Percentiles rank a stretch among this genome's conserved stretches.
Conservation (phyloP, 352 stramenopile genomes). For the Phytophthora podocarpi region DNA sequence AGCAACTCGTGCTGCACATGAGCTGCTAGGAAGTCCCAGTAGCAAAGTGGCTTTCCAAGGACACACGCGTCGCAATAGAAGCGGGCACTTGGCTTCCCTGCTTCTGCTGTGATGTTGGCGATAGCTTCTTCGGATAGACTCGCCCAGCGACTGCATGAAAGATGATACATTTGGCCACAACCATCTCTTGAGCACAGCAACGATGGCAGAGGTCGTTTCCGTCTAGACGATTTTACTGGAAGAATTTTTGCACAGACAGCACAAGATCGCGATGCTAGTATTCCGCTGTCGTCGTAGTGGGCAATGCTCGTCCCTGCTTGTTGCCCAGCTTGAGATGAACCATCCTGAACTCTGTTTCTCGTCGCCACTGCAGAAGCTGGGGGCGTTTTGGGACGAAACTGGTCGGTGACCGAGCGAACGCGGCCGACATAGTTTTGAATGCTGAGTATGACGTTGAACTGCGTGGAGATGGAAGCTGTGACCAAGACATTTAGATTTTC, state of each 20-base stretch:
- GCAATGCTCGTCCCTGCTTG: slow-evolving; percentile 39
- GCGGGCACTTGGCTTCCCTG: slow-evolving; percentile 11
- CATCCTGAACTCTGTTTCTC: slow-evolving; percentile 2
- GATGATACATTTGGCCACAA: slow-evolving; percentile 67
- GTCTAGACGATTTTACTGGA: slow-evolving; percentile 34
- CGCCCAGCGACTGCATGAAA: slow-evolving; percentile 72
- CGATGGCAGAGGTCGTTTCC: slow-evolving; percentile 20
- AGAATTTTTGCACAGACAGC: slow-evolving; percentile 57
- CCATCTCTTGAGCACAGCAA: slow-evolving; percentile 53
- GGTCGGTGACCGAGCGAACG: slow-evolving; percentile 43
- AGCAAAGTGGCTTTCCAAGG: slow-evolving; percentile 40
- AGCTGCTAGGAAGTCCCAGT: slow-evolving; percentile 71
- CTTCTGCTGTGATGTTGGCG: slow-evolving; percentile 1
- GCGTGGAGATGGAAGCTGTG: slow-evolving; percentile 46
- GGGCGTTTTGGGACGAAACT: slow-evolving; percentile 43
- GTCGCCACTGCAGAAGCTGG: slow-evolving; percentile 7
- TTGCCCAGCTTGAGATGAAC: not conserved
- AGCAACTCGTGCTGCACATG: slow-evolving; percentile 41
- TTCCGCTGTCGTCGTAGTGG: slow-evolving; percentile 64
- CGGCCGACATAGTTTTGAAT: slow-evolving; percentile 66
- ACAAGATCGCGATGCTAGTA: slow-evolving; percentile 55
- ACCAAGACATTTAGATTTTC: slow-evolving; percentile 70
- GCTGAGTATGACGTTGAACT: slow-evolving; percentile 53
- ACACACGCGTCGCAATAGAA: slow-evolving; percentile 65
- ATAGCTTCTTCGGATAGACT: slow-evolving; percentile 36